Evolutionary conservation across 2,329 filamentous ascomycete genomes (phyloP).

Genomic region (Hypoxylon sp.): DNA sequence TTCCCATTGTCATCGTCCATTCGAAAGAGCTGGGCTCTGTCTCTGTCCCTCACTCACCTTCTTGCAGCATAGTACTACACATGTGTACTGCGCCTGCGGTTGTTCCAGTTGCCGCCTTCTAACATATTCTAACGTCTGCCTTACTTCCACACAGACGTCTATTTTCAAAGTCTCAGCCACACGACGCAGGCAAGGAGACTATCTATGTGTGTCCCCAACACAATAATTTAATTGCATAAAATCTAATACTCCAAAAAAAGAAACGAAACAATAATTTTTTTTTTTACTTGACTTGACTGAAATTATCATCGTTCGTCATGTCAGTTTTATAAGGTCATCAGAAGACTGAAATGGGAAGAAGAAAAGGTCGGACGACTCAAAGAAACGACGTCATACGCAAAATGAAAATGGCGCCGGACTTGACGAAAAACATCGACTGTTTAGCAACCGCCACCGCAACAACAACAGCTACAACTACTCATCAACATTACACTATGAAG

Average conservation of each 20-base stretch:
- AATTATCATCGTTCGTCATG: conserved; percentile 36
- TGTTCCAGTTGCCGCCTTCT: conserved; percentile 17
- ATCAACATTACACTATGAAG: conserved; percentile 49
- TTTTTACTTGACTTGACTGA: too few species aligned
- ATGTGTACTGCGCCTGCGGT: conserved; percentile 18
- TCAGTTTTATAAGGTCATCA: conserved; percentile 30
- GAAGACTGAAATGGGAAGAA: conserved; percentile 32
- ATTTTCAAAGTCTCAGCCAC: conserved; percentile 29
- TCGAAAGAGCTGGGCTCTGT: conserved; percentile 37
- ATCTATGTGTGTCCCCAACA: conserved; percentile 21
- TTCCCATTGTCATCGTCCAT: conserved; percentile 24
- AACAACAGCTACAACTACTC: conserved; percentile 11
- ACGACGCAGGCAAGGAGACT: conserved; percentile 22
- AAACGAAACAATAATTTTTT: conserved; percentile 2
- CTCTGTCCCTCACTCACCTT: conserved; percentile 18
- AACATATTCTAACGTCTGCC: conserved; percentile 19
- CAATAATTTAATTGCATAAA: conserved; percentile 6
- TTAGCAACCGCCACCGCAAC: conserved; percentile 21
- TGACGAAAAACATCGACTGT: conserved; percentile 42
- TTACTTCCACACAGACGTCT: conserved; percentile 16
- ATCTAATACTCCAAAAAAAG: conserved; percentile 5
- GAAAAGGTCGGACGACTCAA: conserved; percentile 25
- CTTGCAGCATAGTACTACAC: too few species aligned
- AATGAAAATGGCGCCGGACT: conserved; percentile 42
- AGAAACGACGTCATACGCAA: conserved; percentile 42